Base-by-base conservation (phyloP, 345 rosid species). In the Hibiscus trionum region DNA sequence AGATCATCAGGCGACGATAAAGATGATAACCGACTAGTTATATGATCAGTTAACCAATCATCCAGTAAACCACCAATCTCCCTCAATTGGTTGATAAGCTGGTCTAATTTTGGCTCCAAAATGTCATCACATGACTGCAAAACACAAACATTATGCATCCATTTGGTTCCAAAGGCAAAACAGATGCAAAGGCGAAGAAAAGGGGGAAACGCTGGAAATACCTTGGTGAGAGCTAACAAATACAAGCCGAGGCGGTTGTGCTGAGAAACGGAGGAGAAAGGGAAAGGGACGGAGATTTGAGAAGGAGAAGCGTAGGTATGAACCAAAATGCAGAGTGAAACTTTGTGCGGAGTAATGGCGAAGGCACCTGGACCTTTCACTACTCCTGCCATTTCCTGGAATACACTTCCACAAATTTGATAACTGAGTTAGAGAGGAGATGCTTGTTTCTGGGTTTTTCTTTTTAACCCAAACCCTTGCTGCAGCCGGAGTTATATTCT, bases 161-260 rank as follows among this genome's bases (percentile, higher is more conserved):
- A 39, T 39, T 39, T 39, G 44, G 44, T 39, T 39, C 11, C 44
- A 39, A 39, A 39, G 1, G 44, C 44, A 39, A 39, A 39, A 39
- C 7, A 39, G 44, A 39, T 39, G 11, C 44, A 39, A 2, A 39
- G 11, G 44, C 44, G 11, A 21, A 15, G 26, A 52, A 52, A 63
- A 73, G 4, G 59, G 17, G 42, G 16, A 35, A 61, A 17, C 69
- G 12, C 15, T 26, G 14, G 16, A 27, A 69, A 11, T 47, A 88
- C 99, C 97, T 92, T 95, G 9, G 89, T 87, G 78, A 92, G 93
- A 77, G 96, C 86, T 58, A 95, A 70, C 67, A 92, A 72, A 83
- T 80, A 92, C 57, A 90, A 77, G 56, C 93, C 97, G 72, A 95
- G 91, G 70, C 91, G 96, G 63, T 92, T 95, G 84, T 92, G 99